Percentiles rank a stretch among this genome's conserved stretches.
Conservation (phyloP, 2,329 filamentous ascomycete genomes). For the Colletotrichum gloeosporioides region DNA sequence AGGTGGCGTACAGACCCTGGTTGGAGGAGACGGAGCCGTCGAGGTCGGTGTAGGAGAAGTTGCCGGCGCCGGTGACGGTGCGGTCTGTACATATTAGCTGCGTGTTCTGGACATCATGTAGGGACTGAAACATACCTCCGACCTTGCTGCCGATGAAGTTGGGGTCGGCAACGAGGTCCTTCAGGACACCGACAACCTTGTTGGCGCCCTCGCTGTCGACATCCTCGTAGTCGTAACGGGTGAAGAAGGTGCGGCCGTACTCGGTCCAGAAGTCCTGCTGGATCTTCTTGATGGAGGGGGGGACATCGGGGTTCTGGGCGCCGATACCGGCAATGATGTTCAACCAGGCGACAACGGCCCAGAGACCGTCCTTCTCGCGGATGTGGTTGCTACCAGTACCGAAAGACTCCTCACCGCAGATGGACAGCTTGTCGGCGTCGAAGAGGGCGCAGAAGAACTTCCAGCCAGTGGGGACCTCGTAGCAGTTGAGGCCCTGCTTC, state of each 20-base stretch:
- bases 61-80: conserved; percentile 87
- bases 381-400: conserved; percentile 99
- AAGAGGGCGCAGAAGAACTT: conserved; percentile 99
- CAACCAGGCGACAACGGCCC: conserved; percentile 96
- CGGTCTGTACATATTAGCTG: conserved; percentile 55
- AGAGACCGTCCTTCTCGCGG: conserved; percentile 97
- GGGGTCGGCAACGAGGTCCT: conserved; percentile 75
- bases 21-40: conserved; percentile 95
- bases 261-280: conserved; percentile 96
- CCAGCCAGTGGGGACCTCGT: conserved; percentile 98
- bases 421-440: conserved; percentile 93
- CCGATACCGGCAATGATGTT: conserved; percentile 98
- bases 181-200: conserved; percentile 85
- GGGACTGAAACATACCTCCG: conserved; percentile 55
- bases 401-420: conserved; percentile 98
- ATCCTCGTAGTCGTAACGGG: conserved; percentile 97
- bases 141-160: conserved; percentile 84
- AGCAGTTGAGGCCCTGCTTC: conserved; percentile 88
- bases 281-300: conserved; percentile 93
- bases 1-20: conserved; percentile 94
- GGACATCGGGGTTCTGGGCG: conserved; percentile 77
- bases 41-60: conserved; percentile 99
- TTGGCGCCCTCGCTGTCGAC: conserved; percentile 90
- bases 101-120: not conserved
- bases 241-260: conserved; percentile 99